phyloP scores from a whole-genome alignment of 116 monocot species.

The Papilionanthe hybrid region DNA sequence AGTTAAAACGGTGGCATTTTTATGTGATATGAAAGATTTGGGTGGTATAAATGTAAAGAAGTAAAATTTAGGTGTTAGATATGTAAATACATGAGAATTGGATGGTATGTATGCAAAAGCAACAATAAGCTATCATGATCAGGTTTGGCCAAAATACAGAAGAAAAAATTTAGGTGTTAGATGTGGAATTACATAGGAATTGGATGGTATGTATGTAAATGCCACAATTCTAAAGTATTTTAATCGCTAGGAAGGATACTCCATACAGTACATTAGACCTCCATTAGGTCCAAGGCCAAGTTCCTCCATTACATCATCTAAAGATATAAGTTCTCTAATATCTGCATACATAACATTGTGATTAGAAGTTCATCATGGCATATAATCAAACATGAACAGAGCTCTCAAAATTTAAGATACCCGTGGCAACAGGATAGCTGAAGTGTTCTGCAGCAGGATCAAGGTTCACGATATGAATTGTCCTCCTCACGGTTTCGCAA shows the following conservation, averaged over 20 bases:
- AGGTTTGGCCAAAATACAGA: too few relatives aligned
- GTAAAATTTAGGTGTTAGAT: too few relatives aligned
- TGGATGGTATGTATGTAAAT: too few relatives aligned
- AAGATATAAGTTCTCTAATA: conserved; percentile 87
- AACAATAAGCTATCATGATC: neutral
- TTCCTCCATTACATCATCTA: conserved; percentile 98
- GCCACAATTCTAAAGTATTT: neutral
- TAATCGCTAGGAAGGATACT: conserved; percentile 58
- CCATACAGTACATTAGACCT: conserved; percentile 92
- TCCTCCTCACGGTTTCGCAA: conserved; percentile 63
- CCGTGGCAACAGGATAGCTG: conserved; percentile 77
- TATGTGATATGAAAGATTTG: too few relatives aligned
- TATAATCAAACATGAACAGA: neutral
- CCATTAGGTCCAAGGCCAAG: conserved; percentile 86
- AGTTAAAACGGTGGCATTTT: too few relatives aligned
- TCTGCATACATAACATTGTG: conserved; percentile 35
- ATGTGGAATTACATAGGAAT: too few relatives aligned
- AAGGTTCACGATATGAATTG: conserved; percentile 78
- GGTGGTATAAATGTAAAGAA: too few relatives aligned
- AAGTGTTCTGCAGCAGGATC: conserved; percentile 93
- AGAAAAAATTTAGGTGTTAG: too few relatives aligned
- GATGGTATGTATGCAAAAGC: too few relatives aligned
- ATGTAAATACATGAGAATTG: too few relatives aligned
- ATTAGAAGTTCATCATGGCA: neutral
- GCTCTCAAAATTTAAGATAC: conserved; percentile 23